A percentile compares a stretch with the other conserved stretches of the same genome.
These are phyloP conservation scores for Trichomonascus vanleenenianus DNA, from an alignment of 805 yeast genomes.

Conservation along the genomic window DNA sequence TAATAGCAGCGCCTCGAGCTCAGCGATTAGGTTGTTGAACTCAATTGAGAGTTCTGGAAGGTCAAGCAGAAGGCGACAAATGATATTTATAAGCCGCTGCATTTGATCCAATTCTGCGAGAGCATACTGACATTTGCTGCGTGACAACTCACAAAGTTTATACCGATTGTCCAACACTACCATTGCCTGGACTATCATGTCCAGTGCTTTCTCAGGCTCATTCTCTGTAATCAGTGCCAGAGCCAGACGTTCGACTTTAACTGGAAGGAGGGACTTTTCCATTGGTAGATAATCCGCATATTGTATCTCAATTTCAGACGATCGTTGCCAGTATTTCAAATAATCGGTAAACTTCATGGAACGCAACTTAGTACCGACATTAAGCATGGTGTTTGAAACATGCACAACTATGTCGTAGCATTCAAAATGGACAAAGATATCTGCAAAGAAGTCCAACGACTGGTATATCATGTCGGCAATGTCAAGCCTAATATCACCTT, in stretches of 20 bases:
- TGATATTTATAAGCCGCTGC: neutral
- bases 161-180: neutral
- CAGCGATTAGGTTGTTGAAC: neutral
- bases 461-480: neutral
- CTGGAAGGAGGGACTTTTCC: neutral
- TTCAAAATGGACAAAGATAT: neutral
- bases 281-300: neutral
- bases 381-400: slow-evolving; percentile 6
- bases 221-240: neutral
- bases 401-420: neutral
- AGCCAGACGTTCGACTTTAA: slow-evolving; percentile 4
- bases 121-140: neutral
- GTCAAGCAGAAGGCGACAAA: neutral
- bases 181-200: neutral
- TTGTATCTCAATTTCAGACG: slow-evolving; percentile 2
- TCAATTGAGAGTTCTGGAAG: neutral
- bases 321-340: slow-evolving; percentile 4
- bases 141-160: neutral
- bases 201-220: neutral
- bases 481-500: neutral
- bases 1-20: neutral
- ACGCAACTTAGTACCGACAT: slow-evolving; percentile 4
- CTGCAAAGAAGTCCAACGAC: neutral
- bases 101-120: neutral
- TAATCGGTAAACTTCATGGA: neutral